Evolutionary conservation across 2,329 filamentous ascomycete genomes (phyloP), one percentile per base, ranked within the genome.

Genomic region (Cytospora mali): DNA sequence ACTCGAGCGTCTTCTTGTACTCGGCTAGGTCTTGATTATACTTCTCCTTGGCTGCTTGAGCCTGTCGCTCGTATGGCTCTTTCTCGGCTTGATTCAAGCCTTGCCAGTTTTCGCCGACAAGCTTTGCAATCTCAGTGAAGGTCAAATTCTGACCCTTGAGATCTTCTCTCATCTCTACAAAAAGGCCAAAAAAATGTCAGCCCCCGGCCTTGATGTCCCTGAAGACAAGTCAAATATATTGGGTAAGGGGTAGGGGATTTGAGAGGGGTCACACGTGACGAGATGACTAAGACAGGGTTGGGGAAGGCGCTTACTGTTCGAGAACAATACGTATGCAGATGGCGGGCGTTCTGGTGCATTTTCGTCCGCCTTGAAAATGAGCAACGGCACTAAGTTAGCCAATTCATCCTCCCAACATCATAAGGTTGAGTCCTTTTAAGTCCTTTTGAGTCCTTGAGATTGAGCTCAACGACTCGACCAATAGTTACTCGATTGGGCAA

Each of bases 321-420:
- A 93, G 71, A 95, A 95, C 18, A 94, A 84, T 14, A 94, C 91
- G 75, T 94, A 94, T 55, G 91, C 91, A 5, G 91, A 94, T 0
- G 90, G 89, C 1, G 91, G 90, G 27, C 91, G 82, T 71, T 93
- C 90, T 1, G 91, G 91, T 0, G 91, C 91, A 76, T 91, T 87
- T 63, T 92, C 88, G 68, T 95, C 91, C 4, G 90, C 81, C 86
- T 92, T 39, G 10, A 51, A 42, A 21, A 6, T 39, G n/a, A 25
- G 11, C 18, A 33, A 42, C 21, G 46, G 2, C 28, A 33, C 63
- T 48, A n/a, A 65, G 64, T 52, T 48, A 46, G 21, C 11, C 28
- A 14, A 29, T 39, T 14, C 9, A 27, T 23, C 10, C 53, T 27
- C 3, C 42, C 18, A 46, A 21, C 39, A 46, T 21, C n/a, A 4